Percentiles rank a stretch among this genome's conserved stretches.
Conservation (phyloP, 2,329 filamentous ascomycete genomes). For the Aspergillus luchuensis region DNA sequence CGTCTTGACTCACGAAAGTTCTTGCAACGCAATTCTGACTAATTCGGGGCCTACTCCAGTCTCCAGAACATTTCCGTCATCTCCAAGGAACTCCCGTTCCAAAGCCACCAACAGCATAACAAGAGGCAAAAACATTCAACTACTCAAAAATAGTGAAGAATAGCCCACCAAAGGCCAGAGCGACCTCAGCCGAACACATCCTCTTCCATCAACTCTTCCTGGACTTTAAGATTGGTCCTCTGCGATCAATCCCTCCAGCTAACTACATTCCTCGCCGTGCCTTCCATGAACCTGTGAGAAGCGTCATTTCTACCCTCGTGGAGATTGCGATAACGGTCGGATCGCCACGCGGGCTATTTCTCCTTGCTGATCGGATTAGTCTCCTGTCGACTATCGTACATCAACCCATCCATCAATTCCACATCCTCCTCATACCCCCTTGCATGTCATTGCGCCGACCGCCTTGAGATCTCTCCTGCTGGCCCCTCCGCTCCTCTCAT, state of each 20-base stretch:
- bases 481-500: constrained; percentile 24
- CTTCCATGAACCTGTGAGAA: constrained; percentile 25
- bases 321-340: constrained; percentile 23
- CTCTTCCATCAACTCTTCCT: background rate
- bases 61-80: background rate
- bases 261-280: constrained; percentile 1
- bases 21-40: background rate
- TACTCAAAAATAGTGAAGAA: background rate
- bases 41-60: background rate
- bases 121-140: background rate
- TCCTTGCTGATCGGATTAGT: constrained; percentile 15
- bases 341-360: constrained; percentile 22
- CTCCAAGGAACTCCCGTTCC: background rate
- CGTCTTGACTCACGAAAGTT: background rate
- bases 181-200: background rate
- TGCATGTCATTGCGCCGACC: constrained; percentile 20
- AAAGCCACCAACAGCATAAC: background rate
- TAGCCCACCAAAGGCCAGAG: background rate
- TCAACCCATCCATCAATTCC: constrained; percentile 6
- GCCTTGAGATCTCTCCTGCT: constrained; percentile 15
- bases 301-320: constrained; percentile 24
- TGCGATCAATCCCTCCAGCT: background rate
- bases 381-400: constrained; percentile 14
- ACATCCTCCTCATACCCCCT: constrained; percentile 13
- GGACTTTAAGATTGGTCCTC: background rate